Base-by-base conservation (phyloP, 176 grass and related monocot genomes). In the Rhynchospora pubera region DNA sequence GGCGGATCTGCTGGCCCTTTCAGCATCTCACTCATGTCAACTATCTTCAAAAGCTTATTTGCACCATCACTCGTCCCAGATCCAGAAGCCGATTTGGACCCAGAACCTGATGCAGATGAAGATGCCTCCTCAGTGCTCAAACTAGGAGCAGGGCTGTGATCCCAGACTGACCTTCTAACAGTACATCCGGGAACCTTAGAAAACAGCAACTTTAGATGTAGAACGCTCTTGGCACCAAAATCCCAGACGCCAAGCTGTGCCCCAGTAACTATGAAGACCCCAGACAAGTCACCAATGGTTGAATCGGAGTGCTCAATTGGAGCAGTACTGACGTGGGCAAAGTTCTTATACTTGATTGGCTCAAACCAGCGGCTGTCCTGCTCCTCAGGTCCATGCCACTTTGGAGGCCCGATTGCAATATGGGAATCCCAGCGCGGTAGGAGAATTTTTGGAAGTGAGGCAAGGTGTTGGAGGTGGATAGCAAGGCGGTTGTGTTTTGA, bases 291-390 rank as follows among this genome's bases (percentile, higher is more conserved):
- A 0, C 91, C 90, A 82, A 99, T 99, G 77, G 83, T 93, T 24
- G 97, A 90, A 84, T 99, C 97, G 3, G 89, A 88, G 52, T 88
- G 84, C 84, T 99, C 93, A 67, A 99, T 99, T 0, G 97, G 97
- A 1, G 91, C 97, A 13, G 97, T 99, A 83, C 93, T 95, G 42
- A 96, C 97, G 82, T 99, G 93, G 81, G 97, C 93, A 83, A 93
- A 96, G 82, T 93, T 96, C 75, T 89, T 99, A 93, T 92, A 96
- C 85, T 99, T 99, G 28, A 99, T 93, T 53, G 97, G 89, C 83
- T 99, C 97, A 7, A 99, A 99, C 97, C 97, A 99, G 62, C 97
- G 91, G 76, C 97, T 99, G 84, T 99, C 97, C 82, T 99, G 97
- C 72, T 99, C 97, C 84, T 99, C 97, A 62, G 97, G 93, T 15